Percentiles rank a stretch among this genome's conserved stretches.
phyloP scores from a whole-genome alignment of 176 grass and related monocot species.

The Oryza meyeriana region DNA sequence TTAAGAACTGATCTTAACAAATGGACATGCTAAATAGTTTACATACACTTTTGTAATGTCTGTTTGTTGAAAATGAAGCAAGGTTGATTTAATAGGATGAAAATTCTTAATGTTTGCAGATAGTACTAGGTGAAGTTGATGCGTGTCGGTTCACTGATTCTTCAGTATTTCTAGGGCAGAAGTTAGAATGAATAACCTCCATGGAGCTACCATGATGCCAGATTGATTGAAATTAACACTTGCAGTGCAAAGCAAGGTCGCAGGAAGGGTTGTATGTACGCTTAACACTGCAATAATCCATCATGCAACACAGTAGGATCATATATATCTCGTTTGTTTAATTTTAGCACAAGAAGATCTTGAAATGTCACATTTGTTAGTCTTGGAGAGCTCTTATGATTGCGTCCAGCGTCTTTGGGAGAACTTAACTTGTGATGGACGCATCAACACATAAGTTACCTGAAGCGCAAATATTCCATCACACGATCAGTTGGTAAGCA shows the following conservation, averaged over 20 bases:
- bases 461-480: background rate
- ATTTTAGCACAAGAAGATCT: background rate
- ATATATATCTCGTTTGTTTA: too few relatives aligned
- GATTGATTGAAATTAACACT: background rate
- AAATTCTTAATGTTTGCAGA: too few relatives aligned
- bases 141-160: background rate
- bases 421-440: slow-evolving; percentile 48
- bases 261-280: too few relatives aligned
- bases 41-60: background rate
- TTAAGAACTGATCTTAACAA: background rate
- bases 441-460: slow-evolving; percentile 33
- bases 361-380: slow-evolving; percentile 6
- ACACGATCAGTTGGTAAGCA: background rate
- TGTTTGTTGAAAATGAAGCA: background rate
- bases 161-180: background rate
- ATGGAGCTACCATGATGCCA: background rate
- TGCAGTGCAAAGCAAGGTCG: background rate
- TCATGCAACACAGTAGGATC: too few relatives aligned
- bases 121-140: background rate
- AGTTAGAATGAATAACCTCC: background rate
- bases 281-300: too few relatives aligned
- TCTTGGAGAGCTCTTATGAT: slow-evolving; percentile 20
- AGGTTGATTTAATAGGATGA: background rate
- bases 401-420: slow-evolving; percentile 9
- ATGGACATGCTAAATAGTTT: background rate